Base-by-base conservation (phyloP, 1,284 basidiomycete genomes). In the Sporisorium scitamineum region DNA sequence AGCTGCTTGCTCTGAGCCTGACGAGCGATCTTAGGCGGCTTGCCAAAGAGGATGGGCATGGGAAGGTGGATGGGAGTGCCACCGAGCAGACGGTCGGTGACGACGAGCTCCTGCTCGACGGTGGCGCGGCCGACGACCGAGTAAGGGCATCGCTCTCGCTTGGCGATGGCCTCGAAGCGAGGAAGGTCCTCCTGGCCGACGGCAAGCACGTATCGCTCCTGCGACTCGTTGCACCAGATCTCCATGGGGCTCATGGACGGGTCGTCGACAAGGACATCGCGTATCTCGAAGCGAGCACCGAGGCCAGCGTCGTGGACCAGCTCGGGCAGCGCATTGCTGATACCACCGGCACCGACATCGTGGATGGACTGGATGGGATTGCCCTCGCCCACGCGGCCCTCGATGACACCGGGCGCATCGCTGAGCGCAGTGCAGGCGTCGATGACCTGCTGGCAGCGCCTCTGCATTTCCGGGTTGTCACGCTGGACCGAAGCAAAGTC, bases 191-290 rank as follows among this genome's bases (percentile, higher is more conserved):
- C 70, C 22, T 71, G 75, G 48, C 62, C 56, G 50, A 85, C 83
- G 24, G 84, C 97, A 32, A 99, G 89, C 34, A 99, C 97, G 84
- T 99, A 99, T 48, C 97, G 91, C 85, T 99, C 96, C 87, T 99
- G 96, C 76, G 92, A 93, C 87, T 99, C 97, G 87, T 99, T 99
- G 86, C 97, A 99, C 96, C 96, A 99, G 70, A 99, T 98, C 87
- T 98, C 96, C 95, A 99, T 97, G 0, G 96, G 97, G 10, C 93
- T 95, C 94, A 99, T 94, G 51, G 92, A 91, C 32, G 90, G 89
- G 86, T 99, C 97, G 41, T 94, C 96, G 50, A 97, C 90, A 27
- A 94, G 90, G 9, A 99, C 91, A 79, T 98, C 93, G 20, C 96
- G 89, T 80, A 99, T 95, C 88, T 99, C 96, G 83, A 98, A 95